Base-by-base conservation (phyloP, 2,329 filamentous ascomycete genomes). In the Calonectria honghensis region DNA sequence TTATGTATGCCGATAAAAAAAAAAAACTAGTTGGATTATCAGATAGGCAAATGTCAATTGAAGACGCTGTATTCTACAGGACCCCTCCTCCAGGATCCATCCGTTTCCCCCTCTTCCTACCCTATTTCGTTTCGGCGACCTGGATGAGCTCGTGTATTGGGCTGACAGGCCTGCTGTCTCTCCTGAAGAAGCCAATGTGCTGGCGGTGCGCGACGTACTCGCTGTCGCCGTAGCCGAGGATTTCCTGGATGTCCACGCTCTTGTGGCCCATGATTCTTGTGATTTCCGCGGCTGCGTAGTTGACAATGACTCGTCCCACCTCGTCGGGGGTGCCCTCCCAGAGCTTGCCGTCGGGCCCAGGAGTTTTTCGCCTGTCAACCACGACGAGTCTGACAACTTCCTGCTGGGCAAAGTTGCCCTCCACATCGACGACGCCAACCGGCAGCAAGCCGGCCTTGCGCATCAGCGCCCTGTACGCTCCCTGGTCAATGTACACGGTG, bases 131-230 rank as follows among this genome's bases (percentile, higher is more conserved):
- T 32, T 81, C 79, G 73, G 79, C 77, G 37, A 77, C 52, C 50
- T 64, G 68, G 29, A 75, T 78, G 29, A 81, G 73, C 37, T 82
- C 80, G 37, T 80, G 80, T 24, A 82, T 86, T 6, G 89, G 89
- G 69, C 89, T 91, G 18, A 86, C 88, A 29, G 90, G 89, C 39
- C 90, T 85, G 79, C 90, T 91, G 72, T 89, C 89, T 63, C 84
- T 84, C 41, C 84, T 85, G 76, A 94, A 93, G 79, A 98, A 92
- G 57, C 95, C 95, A 76, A 98, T 93, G 80, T 98, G 96, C 84
- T 98, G 95, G 76, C 96, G 89, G 81, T 97, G 89, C 13, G 96
- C 96, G 51, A 98, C 94, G 85, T 98, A 98, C 85, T 98, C 96
- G 81, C 94, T 97, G 83, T 98, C 96, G 27, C 95, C 95, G 85